Conservation (phyloP, 129 eudicot species). For the Flaveria bidentis region DNA sequence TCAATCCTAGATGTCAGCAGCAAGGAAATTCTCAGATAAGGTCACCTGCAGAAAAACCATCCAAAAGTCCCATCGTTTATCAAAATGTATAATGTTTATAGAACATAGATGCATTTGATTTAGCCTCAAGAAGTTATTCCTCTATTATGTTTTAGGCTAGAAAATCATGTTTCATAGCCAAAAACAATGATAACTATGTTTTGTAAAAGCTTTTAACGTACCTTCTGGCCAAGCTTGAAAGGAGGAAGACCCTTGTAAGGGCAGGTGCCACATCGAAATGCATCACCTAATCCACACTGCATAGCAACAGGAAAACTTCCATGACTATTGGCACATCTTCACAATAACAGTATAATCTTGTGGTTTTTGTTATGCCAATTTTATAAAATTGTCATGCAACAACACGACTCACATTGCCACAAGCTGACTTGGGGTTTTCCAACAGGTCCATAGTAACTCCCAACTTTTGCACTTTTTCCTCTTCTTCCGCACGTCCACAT, state of each 20-base stretch:
- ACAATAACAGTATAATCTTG: not conserved
- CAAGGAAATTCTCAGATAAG: slow-evolving; percentile 64
- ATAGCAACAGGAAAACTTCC: slow-evolving; percentile 10
- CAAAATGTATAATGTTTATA: not conserved
- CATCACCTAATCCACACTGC: slow-evolving; percentile 98
- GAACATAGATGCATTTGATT: not conserved
- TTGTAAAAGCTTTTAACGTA: not conserved
- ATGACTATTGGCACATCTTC: not conserved
- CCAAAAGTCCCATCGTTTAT: not conserved
- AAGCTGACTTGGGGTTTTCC: slow-evolving; percentile 75
- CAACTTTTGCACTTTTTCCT: slow-evolving; percentile 68
- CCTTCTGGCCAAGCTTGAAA: slow-evolving; percentile 92
- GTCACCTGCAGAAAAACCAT: slow-evolving; percentile 50
- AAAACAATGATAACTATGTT: not conserved
- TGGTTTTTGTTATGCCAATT: not conserved
- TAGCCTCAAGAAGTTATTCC: not conserved
- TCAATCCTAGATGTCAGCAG: slow-evolving; percentile 56
- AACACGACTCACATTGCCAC: slow-evolving; percentile 69
- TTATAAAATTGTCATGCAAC: not conserved
- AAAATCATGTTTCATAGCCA: not conserved
- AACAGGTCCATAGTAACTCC: slow-evolving; percentile 75
- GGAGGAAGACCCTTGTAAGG: slow-evolving; percentile 97
- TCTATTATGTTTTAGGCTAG: not conserved
- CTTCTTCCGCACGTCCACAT: slow-evolving; percentile 90
- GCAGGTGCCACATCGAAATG: slow-evolving; percentile 87